Conservation (phyloP, 352 stramenopile genomes). For the Pythium chondricola region DNA sequence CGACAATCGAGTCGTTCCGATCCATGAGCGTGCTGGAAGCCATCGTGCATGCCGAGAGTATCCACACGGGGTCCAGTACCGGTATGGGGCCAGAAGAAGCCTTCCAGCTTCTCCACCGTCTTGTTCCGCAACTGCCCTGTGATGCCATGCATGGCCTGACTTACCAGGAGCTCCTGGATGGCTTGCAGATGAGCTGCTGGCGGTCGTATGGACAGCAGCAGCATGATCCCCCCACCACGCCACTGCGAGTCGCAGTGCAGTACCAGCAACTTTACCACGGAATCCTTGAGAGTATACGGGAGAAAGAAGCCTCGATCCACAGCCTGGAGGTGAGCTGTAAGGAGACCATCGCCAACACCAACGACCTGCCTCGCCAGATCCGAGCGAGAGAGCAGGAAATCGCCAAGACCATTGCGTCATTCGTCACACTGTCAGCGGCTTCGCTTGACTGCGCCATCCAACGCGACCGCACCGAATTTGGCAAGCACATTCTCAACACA, state of each 20-base stretch:
- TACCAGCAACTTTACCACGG: conserved; percentile 19
- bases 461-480: conserved; percentile 11
- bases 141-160: neutral
- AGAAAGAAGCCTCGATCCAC: conserved; percentile 12
- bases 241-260: conserved; percentile 1
- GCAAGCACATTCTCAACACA: conserved; percentile 9
- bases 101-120: conserved; percentile 13
- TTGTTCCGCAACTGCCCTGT: conserved; percentile 4
- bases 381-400: conserved; percentile 15
- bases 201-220: neutral
- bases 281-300: conserved; percentile 15
- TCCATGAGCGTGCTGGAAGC: conserved; percentile 17
- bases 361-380: conserved; percentile 17
- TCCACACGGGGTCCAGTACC: conserved; percentile 2
- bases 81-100: conserved; percentile 16
- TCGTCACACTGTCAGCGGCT: conserved; percentile 14
- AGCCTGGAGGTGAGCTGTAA: conserved; percentile 7
- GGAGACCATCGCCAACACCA: conserved; percentile 8
- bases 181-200: conserved; percentile 14
- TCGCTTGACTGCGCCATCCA: conserved; percentile 20
- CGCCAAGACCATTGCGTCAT: conserved; percentile 20
- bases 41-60: conserved; percentile 17
- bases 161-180: conserved; percentile 16
- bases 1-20: conserved; percentile 15
- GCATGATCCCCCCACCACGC: neutral